A percentile compares a stretch with the other conserved stretches of the same genome.
Conservation (phyloP, 139 green algal species). For the Closterium sp. region DNA sequence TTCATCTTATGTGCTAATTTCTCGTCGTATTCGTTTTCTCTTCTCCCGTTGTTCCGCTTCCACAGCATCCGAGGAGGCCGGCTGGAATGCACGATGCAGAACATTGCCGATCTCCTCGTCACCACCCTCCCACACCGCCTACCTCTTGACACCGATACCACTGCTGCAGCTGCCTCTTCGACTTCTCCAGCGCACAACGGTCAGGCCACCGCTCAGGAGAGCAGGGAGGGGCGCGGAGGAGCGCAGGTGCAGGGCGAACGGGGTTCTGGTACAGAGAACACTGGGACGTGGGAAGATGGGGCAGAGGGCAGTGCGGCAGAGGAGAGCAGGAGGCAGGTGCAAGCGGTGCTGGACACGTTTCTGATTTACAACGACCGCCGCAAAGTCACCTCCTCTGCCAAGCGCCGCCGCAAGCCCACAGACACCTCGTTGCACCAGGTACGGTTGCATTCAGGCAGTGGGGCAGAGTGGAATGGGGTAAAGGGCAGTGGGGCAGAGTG, state of each 20-base stretch:
- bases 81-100: not conserved
- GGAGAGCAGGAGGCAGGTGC: not conserved
- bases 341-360: conserved; percentile 80
- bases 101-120: not conserved
- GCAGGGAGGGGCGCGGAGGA: no score
- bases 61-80: not conserved
- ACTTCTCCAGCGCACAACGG: not conserved
- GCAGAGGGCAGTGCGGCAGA: not conserved
- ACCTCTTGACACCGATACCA: not conserved
- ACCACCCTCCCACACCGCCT: not conserved
- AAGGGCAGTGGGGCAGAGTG: no score
- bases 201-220: no score
- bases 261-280: not conserved
- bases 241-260: no score
- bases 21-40: no score
- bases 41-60: not conserved
- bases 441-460: not conserved
- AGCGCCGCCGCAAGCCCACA: conserved; percentile 75
- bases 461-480: no score
- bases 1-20: no score
- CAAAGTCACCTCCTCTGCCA: conserved; percentile 82
- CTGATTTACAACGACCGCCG: conserved; percentile 84
- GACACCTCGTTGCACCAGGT: conserved; percentile 64
- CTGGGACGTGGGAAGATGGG: no score
- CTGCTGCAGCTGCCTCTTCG: not conserved